These are phyloP conservation scores for Chaetomium globosum DNA, from an alignment of 2,329 filamentous ascomycete genomes.

Conservation along the genomic window DNA sequence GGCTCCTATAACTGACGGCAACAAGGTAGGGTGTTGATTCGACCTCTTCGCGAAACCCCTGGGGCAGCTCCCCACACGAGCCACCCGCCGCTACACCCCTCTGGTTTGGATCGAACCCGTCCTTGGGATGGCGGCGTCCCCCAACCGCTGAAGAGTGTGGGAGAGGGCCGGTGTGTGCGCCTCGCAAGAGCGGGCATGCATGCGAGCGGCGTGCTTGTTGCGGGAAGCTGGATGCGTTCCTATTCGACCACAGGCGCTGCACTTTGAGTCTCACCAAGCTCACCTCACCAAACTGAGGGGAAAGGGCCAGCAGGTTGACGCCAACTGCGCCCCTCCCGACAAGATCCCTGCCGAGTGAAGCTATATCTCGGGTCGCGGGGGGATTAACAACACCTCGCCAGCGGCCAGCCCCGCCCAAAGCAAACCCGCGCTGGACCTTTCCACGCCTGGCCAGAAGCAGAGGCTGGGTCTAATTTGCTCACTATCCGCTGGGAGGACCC, in stretches of 20 bases:
- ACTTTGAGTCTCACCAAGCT: conserved; percentile 12
- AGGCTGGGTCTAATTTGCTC: neutral
- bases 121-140: conserved; percentile 13
- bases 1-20: conserved; percentile 25
- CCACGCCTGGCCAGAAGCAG: neutral
- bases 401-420: conserved; percentile 11
- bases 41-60: conserved; percentile 5
- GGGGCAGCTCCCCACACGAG: conserved; percentile 13
- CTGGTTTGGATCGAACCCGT: neutral
- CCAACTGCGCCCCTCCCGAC: conserved; percentile 23
- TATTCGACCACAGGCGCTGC: conserved; percentile 26
- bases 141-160: neutral
- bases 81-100: conserved; percentile 25
- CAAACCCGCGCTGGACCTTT: neutral
- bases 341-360: conserved; percentile 31
- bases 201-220: conserved; percentile 19
- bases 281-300: conserved; percentile 12
- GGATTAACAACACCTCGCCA: conserved; percentile 17
- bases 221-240: conserved; percentile 29
- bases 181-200: conserved; percentile 18
- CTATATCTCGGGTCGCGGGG: conserved; percentile 29
- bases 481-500: neutral
- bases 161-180: conserved; percentile 13
- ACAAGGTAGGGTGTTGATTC: neutral
- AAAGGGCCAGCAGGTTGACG: conserved; percentile 11